Conservation (phyloP, 2,329 filamentous ascomycete genomes). For the Hypomyces perniciosus region DNA sequence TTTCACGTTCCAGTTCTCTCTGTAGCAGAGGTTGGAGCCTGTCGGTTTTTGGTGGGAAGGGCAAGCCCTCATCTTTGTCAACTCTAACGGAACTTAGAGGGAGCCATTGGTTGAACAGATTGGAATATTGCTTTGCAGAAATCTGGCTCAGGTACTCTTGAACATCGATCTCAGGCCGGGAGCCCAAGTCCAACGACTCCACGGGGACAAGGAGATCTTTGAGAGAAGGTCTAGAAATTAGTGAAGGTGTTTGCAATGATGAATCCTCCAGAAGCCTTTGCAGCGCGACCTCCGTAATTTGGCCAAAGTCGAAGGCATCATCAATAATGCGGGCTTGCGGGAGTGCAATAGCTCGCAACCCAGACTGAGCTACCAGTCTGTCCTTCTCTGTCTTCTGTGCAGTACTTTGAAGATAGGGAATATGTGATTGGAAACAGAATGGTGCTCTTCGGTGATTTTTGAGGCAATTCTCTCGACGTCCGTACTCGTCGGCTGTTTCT, state of each 20-base stretch:
- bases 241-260: not conserved
- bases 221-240: not conserved
- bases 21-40: conserved; percentile 20
- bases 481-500: conserved; percentile 22
- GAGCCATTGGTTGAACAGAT: conserved; percentile 24
- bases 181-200: conserved; percentile 22
- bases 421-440: conserved; percentile 23
- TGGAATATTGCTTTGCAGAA: conserved; percentile 13
- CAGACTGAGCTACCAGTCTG: conserved; percentile 19
- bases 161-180: conserved; percentile 17
- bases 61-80: conserved; percentile 24
- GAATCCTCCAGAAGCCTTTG: not conserved
- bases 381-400: conserved; percentile 6
- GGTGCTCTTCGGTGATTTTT: conserved; percentile 18
- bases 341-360: conserved; percentile 9
- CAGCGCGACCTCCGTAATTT: not conserved
- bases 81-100: conserved; percentile 20
- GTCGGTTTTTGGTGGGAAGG: conserved; percentile 18
- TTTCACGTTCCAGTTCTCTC: conserved; percentile 23
- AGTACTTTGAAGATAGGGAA: conserved; percentile 16
- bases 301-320: not conserved
- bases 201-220: conserved; percentile 16
- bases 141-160: conserved; percentile 18
- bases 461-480: conserved; percentile 23
- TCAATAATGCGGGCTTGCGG: not conserved